Conservation (phyloP, 2,329 filamentous ascomycete genomes). For the Curvularia spicifera region DNA sequence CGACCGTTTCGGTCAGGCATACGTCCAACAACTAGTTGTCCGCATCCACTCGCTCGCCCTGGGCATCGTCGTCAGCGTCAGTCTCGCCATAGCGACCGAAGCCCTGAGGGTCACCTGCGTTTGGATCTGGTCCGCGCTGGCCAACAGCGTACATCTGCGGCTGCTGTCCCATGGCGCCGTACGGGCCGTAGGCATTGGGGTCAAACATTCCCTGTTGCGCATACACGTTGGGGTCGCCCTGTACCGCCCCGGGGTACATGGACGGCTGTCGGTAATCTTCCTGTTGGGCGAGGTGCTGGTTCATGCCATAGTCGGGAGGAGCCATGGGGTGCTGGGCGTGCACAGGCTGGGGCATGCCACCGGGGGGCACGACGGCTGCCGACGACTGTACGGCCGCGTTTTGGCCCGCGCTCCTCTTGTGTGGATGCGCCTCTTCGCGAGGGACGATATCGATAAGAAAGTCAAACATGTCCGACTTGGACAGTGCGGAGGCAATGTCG, state of each 20-base stretch:
- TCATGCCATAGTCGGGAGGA: slow-evolving; percentile 63
- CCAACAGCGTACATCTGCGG: slow-evolving; percentile 58
- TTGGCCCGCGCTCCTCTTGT: slow-evolving; percentile 67
- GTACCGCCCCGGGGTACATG: slow-evolving; percentile 84
- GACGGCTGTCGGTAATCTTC: slow-evolving; percentile 77
- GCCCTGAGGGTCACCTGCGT: slow-evolving; percentile 46
- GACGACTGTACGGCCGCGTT: slow-evolving; percentile 49
- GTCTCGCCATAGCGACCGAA: slow-evolving; percentile 48
- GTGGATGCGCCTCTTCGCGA: slow-evolving; percentile 86
- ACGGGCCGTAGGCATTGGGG: slow-evolving; percentile 81
- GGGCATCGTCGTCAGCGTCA: slow-evolving; percentile 50
- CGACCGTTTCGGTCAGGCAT: not conserved
- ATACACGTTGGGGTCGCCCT: slow-evolving; percentile 74
- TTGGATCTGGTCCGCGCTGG: slow-evolving; percentile 48
- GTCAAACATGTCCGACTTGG: slow-evolving; percentile 99
- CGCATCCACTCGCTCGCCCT: slow-evolving; percentile 51
- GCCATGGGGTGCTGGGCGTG: slow-evolving; percentile 60
- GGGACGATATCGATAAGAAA: slow-evolving; percentile 99
- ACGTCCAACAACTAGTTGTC: slow-evolving; percentile 27
- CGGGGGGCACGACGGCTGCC: slow-evolving; percentile 50
- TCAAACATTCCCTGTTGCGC: slow-evolving; percentile 83
- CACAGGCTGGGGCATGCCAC: slow-evolving; percentile 51
- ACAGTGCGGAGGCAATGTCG: slow-evolving; percentile 92
- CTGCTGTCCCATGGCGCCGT: slow-evolving; percentile 77
- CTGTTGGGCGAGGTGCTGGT: slow-evolving; percentile 64